Evolutionary conservation across 169 alveolate genomes (phyloP).

Genomic region (Eimeria brunetti): DNA sequence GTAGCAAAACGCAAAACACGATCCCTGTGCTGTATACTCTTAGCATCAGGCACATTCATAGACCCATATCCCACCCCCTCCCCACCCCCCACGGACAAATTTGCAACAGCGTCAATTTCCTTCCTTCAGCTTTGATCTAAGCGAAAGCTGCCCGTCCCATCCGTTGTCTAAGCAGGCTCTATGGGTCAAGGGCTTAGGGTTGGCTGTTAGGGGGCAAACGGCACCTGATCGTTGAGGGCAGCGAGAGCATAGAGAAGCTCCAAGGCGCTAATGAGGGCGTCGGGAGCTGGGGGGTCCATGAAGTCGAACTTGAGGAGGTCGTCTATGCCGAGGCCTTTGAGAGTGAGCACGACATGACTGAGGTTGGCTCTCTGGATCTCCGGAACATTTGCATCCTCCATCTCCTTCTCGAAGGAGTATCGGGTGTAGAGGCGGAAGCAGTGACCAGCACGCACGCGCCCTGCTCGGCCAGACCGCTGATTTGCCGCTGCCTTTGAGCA

Average conservation of each 20-base stretch:
- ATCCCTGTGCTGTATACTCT: background rate
- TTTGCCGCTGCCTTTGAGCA: constrained; percentile 99
- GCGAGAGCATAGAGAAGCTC: constrained; percentile 99
- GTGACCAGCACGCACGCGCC: constrained; percentile 98
- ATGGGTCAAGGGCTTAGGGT: background rate
- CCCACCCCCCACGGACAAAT: background rate
- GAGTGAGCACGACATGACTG: constrained; percentile 88
- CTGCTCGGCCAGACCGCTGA: constrained; percentile 99
- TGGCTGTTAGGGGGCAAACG: background rate
- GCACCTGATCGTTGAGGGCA: constrained; percentile 92
- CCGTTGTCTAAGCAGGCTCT: background rate
- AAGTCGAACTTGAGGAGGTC: constrained; percentile 99
- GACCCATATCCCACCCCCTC: background rate
- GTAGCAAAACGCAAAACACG: background rate
- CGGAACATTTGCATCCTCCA: constrained; percentile 91
- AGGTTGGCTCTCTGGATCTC: constrained; percentile 88
- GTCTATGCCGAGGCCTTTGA: constrained; percentile 98
- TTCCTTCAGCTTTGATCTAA: background rate
- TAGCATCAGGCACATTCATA: no score
- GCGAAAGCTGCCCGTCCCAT: background rate
- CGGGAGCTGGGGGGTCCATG: constrained; percentile 99
- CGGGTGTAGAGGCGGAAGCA: constrained; percentile 99
- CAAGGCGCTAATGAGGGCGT: constrained; percentile 95
- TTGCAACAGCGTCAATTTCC: background rate
- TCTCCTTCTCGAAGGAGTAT: constrained; percentile 97